Base-by-base conservation (phyloP, 257 asterid species). In the Misopates orontium region DNA sequence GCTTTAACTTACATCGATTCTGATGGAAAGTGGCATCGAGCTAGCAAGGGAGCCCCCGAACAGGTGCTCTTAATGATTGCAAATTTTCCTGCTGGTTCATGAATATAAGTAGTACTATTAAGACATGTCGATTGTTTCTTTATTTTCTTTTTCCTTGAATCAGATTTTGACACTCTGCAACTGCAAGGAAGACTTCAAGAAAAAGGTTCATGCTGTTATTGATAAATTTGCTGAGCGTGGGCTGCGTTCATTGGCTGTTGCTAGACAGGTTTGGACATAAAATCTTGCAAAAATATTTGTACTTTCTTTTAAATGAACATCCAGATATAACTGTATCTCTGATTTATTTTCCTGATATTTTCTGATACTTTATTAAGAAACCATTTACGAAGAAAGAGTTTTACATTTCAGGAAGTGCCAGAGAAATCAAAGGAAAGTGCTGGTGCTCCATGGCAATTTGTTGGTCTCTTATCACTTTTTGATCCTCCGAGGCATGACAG, bases 21-120 rank as follows among this genome's bases (percentile, higher is more conserved):
- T 45, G 73, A 83, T 1, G 85, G 84, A 39, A 77, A 70, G 75
- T 83, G 88, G 88, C 88, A 83, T 58, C 63, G 88, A 52, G 64
- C 82, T 19, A 80, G 88, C 72, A 83, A 83, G 66, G 88, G 88
- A 64, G 88, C 88, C 25, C 88, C 88, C 24, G 88, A 83, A 70
- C 85, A 83, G 84, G 88, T 83, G 51, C 50, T 17, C 19, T 39
- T 36, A 36, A 49, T 21, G 7, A 18, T 36, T 18, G 22, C 15
- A 19, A 39, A 20, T 36, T 32, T 36, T 36, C 32, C 20, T 39
- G 32, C 49, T 4, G 11, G 10, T 59, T 17, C 14, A 59, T 10
- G 13, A 2, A 56, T 13, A 19, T 19, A 59, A 3, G 13, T 2
- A 56, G 4, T 59, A 36, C 11, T 36, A 36, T 36, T 36, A 36